A percentile compares a stretch with the other conserved stretches of the same genome.
Evolutionary conservation across 371 early-diverging fungal genomes (phyloP).

Genomic region (Blakeslea trispora): DNA sequence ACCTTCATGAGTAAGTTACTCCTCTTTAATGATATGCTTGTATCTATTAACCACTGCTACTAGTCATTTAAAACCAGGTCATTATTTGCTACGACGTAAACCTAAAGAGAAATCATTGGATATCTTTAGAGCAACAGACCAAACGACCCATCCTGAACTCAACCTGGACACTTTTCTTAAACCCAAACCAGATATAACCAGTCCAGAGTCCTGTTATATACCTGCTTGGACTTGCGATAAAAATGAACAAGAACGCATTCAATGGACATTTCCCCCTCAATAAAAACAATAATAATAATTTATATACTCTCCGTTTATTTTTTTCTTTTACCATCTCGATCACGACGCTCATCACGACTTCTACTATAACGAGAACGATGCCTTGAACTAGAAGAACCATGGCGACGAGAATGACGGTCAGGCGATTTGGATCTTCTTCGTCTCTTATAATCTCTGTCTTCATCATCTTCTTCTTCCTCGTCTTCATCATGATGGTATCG

Average conservation of each 20-base stretch:
- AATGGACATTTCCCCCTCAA: not conserved
- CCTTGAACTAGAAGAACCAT: slow-evolving; percentile 24
- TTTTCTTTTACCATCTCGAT: not conserved
- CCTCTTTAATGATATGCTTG: too few relatives aligned
- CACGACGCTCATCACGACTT: slow-evolving; percentile 12
- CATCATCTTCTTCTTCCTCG: slow-evolving; percentile 8
- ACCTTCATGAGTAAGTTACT: slow-evolving; percentile 16
- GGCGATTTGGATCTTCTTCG: slow-evolving; percentile 14
- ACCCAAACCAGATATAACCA: not conserved
- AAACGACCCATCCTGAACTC: not conserved
- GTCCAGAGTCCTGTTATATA: not conserved
- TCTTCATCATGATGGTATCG: slow-evolving; percentile 5
- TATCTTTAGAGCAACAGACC: slow-evolving; percentile 3
- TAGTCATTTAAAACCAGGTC: slow-evolving; percentile 8
- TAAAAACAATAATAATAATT: not conserved
- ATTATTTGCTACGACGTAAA: slow-evolving; percentile 16
- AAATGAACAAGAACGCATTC: not conserved
- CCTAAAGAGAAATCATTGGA: slow-evolving; percentile 4
- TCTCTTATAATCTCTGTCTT: slow-evolving; percentile 8
- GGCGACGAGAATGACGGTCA: not conserved
- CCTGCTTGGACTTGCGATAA: not conserved
- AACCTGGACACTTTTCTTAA: not conserved
- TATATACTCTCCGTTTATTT: not conserved
- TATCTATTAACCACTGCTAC: not conserved
- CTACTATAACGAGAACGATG: slow-evolving; percentile 34